Evolutionary conservation across 352 stramenopile genomes (phyloP), one percentile per base, ranked within the genome.

Genomic region (Globisporangium ultimum): DNA sequence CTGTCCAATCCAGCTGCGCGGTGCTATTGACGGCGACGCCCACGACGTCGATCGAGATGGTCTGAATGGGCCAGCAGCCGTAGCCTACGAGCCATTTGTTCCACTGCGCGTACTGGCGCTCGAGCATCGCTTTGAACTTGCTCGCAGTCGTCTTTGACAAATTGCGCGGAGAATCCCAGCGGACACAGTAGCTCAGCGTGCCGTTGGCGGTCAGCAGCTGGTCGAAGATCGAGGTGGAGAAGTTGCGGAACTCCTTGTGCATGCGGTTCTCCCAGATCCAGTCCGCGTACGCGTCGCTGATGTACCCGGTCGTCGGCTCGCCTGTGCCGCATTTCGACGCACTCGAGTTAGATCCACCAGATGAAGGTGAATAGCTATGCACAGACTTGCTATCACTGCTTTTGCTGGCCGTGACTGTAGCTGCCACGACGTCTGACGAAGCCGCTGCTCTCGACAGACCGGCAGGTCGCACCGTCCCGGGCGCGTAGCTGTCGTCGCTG

Each of bases 101-200:
- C 70, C 70, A 78, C 15, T 63, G 60, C 42, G 65, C 65, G 63
- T 63, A 72, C 61, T 74, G 66, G 8, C 62, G 56, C 32, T 76
- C 72, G 20, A 79, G 68, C 68, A 83, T 78, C 20, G 63, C 56
- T 49, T 78, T 57, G 43, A 83, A 79, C 70, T 82, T 75, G 60
- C 62, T 65, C 12, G 72, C 72, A 11, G 66, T 61, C 2, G 58
- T 47, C 49, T 78, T 76, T 28, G 68, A 61, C 7, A 83, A 63
- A 40, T 67, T 70, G 46, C 79, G 64, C 10, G 67, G 78, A 47
- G 67, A 74, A 47, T 83, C 71, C 70, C 73, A 83, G 34, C 73
- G 73, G n/a, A 83, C 46, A 53, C 73, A 83, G 70, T 80, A 80
- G 46, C 48, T 71, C 28, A 83, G 59, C 36, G 67, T 68, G 53